Evolutionary conservation across 2,329 filamentous ascomycete genomes (phyloP), one percentile per base, ranked within the genome.

Genomic region (Phaeosphaeriaceae sp.): DNA sequence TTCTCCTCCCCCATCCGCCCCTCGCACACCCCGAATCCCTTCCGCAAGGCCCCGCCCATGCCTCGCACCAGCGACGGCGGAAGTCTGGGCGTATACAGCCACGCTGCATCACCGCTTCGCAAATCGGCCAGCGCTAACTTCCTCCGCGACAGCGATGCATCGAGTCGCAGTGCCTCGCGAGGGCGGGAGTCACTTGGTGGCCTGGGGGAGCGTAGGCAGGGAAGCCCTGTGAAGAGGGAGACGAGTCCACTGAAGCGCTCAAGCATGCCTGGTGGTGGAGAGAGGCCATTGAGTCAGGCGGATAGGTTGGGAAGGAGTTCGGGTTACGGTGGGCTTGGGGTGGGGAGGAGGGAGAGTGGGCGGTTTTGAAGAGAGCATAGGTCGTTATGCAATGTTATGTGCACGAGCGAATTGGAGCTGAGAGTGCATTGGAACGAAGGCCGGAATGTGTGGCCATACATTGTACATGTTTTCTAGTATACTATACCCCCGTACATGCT

Each of bases 41-140:
- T 87, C 58, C 80, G 84, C 40, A 82, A 87, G 69, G 83, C 72
- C 41, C 73, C 68, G 11, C 64, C 86, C 21, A 81, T 86, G 83
- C 78, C 81, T 31, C 80, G 79, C n/a, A 65, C 72, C 7, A 83
- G 86, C 10, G 88, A 89, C 72, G 92, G 92, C 17, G 92, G 93
- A 2, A 94, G 85, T 72, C 81, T 97, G 50, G 93, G 93, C 15
- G 84, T 96, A 1, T 93, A 89, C 75, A 89, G 85, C 6, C 92
- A 96, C 74, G 88, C 88, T 6, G 90, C 89, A 42, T 96, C 92
- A 11, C 94, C 94, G 0, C 77, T 98, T 13, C 90, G 92, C 69
- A 97, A 96, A 75, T 84, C 91, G 1, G 87, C 82, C 67, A 91
- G 80, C 77, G 86, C 77, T 77, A 91, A 82, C 56, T 77, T 78